These are phyloP conservation scores for Rhynchospora breviuscula DNA, from an alignment of 176 grass and related monocot genomes.

Conservation along the genomic window DNA sequence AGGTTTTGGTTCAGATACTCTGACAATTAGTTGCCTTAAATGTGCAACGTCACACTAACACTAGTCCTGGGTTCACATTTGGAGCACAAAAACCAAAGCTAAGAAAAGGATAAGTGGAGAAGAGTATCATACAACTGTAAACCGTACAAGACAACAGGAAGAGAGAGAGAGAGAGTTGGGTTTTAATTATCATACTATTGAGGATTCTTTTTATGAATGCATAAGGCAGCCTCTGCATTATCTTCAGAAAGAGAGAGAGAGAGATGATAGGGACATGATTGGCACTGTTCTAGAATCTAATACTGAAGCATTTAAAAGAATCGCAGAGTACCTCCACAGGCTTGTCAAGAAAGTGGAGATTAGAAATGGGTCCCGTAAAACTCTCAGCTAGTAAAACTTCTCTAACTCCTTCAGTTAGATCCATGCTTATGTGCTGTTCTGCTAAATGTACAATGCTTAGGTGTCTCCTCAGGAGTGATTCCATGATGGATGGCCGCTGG, in stretches of 20 bases:
- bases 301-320: not conserved
- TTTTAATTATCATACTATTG: too few relatives aligned
- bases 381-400: conserved; percentile 82
- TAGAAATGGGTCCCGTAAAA: conserved; percentile 71
- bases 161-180: too few relatives aligned
- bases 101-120: not conserved
- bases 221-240: too few relatives aligned
- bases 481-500: conserved; percentile 82
- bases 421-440: conserved; percentile 99
- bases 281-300: not conserved
- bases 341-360: conserved; percentile 75
- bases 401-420: conserved; percentile 90
- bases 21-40: too few relatives aligned
- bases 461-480: conserved; percentile 87
- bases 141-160: not conserved
- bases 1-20: not conserved
- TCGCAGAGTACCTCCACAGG: conserved; percentile 33
- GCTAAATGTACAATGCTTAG: conserved; percentile 83
- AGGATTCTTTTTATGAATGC: too few relatives aligned
- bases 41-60: not conserved
- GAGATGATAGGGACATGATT: not conserved
- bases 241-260: too few relatives aligned
- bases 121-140: not conserved
- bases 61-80: not conserved
- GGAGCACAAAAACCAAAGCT: not conserved